Percentiles rank a stretch among this genome's conserved stretches.
phyloP scores from a whole-genome alignment of 192 early-diverging fungal genomes.

The Linnemannia zychae region DNA sequence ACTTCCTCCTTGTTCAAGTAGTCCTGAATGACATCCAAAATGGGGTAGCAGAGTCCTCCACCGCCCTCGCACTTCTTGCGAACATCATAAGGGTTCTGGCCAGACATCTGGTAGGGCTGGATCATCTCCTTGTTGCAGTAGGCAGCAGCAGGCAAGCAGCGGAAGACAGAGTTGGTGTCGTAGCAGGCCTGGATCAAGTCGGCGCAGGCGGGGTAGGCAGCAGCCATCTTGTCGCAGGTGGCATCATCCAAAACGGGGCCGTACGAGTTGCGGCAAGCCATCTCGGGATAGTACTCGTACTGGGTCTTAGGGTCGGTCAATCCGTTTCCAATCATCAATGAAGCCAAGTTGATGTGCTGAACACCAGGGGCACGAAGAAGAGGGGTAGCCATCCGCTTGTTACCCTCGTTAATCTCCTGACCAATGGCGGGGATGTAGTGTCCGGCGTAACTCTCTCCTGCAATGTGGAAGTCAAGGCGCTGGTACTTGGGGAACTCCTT shows the following conservation, averaged over 20 bases:
- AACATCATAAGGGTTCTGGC: constrained; percentile 95
- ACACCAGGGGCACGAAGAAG: constrained; percentile 51
- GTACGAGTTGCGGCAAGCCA: constrained; percentile 81
- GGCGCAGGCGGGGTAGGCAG: constrained; percentile 80
- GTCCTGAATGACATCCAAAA: constrained; percentile 81
- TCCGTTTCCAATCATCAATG: constrained; percentile 93
- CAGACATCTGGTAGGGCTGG: constrained; percentile 82
- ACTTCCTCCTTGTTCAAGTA: constrained; percentile 87
- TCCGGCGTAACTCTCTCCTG: constrained; percentile 91
- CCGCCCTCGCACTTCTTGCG: constrained; percentile 85
- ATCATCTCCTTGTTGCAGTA: constrained; percentile 93
- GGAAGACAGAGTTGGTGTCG: constrained; percentile 79
- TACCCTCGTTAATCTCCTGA: constrained; percentile 81
- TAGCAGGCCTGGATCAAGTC: constrained; percentile 87
- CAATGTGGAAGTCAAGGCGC: constrained; percentile 84
- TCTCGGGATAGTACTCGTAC: constrained; percentile 88
- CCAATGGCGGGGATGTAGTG: constrained; percentile 96
- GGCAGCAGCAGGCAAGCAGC: constrained; percentile 84
- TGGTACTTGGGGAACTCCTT: constrained; percentile 88
- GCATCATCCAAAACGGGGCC: constrained; percentile 81
- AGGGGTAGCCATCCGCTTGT: constrained; percentile 67
- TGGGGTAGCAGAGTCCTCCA: constrained; percentile 89
- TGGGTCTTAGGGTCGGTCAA: constrained; percentile 90
- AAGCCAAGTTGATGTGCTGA: constrained; percentile 74
- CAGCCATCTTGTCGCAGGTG: constrained; percentile 83